These are phyloP conservation scores for Phlebopus sp. DNA, from an alignment of 1,284 basidiomycete species.

Conservation along the genomic window DNA sequence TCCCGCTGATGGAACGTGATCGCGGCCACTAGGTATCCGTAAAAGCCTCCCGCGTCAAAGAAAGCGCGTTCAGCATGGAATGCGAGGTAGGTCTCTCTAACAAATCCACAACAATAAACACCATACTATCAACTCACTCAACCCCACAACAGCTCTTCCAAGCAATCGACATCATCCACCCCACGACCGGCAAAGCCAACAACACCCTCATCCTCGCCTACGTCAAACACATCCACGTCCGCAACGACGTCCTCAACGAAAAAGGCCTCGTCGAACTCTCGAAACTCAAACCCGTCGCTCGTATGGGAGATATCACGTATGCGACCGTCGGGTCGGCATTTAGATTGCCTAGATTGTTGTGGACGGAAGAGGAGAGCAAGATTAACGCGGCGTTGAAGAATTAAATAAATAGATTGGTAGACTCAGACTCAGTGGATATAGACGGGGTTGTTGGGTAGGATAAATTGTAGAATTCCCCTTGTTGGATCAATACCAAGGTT, in stretches of 20 bases:
- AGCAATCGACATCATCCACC: slow-evolving; percentile 44
- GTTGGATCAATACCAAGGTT: neutral
- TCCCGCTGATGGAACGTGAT: neutral
- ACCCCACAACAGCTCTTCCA: slow-evolving; percentile 38
- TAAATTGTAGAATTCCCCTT: neutral
- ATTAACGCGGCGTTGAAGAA: slow-evolving; percentile 6
- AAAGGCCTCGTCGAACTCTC: slow-evolving; percentile 46
- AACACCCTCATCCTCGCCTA: slow-evolving; percentile 55
- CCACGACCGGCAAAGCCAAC: slow-evolving; percentile 32
- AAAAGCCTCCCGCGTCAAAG: slow-evolving; percentile 63
- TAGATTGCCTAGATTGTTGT: slow-evolving; percentile 45
- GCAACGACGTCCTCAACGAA: slow-evolving; percentile 44
- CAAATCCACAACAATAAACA: neutral
- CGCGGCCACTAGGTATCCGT: slow-evolving; percentile 41
- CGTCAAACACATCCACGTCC: slow-evolving; percentile 63
- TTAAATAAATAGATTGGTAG: neutral
- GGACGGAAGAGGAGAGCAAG: slow-evolving; percentile 46
- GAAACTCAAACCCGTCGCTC: slow-evolving; percentile 51
- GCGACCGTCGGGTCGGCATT: slow-evolving; percentile 44
- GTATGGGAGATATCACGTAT: slow-evolving; percentile 59
- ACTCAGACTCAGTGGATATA: too few species aligned
- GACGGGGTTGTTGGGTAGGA: too few species aligned
- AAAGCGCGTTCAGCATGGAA: slow-evolving; percentile 72
- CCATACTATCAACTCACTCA: too few species aligned
- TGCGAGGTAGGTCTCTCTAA: slow-evolving; percentile 43